Evolutionary conservation across 1,139 yeast species (phyloP), one percentile per base, ranked within the genome.

Genomic region (Suhomyces kunorum): DNA sequence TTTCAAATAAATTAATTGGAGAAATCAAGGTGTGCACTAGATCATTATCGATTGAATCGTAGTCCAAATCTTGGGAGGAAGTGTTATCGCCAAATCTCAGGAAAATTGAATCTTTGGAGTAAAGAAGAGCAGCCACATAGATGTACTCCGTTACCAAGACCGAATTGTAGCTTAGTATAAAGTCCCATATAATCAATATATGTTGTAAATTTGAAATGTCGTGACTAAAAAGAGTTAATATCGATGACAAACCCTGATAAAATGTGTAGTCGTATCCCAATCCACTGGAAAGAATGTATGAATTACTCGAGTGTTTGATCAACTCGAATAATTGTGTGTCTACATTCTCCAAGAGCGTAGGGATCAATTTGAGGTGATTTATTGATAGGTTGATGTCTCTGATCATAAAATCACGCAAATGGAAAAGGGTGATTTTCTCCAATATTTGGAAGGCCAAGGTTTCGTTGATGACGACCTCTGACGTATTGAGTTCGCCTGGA

Each of bases 351-450:
- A 88, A 47, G 1, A 90, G 53, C 3, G 78, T 71, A 0, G 95
- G 89, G 3, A 92, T 76, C 16, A 89, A 59, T 24, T 67, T 63
- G 40, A 89, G 62, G 46, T 87, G 90, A 40, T 75, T 76, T 11
- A 87, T 60, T 1, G 95, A 75, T 11, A 87, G 76, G 29, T 75
- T 74, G 26, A 92, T 73, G 24, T 80, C 78, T 5, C 82, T 76
- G 58, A 87, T 71, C 95, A 90, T 85, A 57, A 81, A 92, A 61
- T 92, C 98, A 36, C 98, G 71, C 33, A 92, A 64, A 56, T 82
- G 86, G 40, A 67, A 56, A 12, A 87, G 51, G 0, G 95, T 72
- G 39, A 90, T 66, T 19, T 62, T 57, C 43, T 83, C 87, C 39
- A 89, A 63, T 19, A 80, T 55, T 33, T 56, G 57, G 46, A 74